phyloP scores from a whole-genome alignment of 371 early-diverging fungal species.

The Circinella minor region DNA sequence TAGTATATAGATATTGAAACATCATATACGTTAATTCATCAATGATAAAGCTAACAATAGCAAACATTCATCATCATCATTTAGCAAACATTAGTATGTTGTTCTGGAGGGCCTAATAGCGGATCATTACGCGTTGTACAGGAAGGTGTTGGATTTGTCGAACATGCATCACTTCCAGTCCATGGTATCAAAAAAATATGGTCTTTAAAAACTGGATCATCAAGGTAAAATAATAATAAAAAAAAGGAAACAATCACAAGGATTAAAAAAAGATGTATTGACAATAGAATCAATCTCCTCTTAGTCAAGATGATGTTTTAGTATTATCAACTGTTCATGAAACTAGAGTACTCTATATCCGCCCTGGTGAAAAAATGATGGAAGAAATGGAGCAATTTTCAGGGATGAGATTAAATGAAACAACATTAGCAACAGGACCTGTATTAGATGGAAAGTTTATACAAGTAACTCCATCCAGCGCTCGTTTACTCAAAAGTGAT shows the following conservation, averaged over 20 bases:
- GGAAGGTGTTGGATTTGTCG: constrained; percentile 88
- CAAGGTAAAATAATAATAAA: constrained; percentile 6
- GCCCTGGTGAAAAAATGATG: constrained; percentile 31
- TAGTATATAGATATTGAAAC: too few relatives aligned
- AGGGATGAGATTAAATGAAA: constrained; percentile 26
- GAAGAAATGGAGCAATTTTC: constrained; percentile 26
- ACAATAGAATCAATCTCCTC: too few relatives aligned
- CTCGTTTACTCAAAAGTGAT: constrained; percentile 49
- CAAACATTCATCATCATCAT: background rate
- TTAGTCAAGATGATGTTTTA: constrained; percentile 37
- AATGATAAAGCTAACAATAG: background rate
- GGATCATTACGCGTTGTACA: constrained; percentile 83
- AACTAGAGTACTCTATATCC: constrained; percentile 24
- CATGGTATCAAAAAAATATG: constrained; percentile 72
- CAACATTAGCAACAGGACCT: constrained; percentile 32
- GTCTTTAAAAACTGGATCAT: constrained; percentile 49
- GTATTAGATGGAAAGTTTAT: constrained; percentile 24
- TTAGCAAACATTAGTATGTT: constrained; percentile 84
- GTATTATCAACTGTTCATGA: constrained; percentile 56
- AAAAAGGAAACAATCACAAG: too few relatives aligned
- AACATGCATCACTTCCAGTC: constrained; percentile 60
- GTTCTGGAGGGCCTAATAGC: constrained; percentile 78
- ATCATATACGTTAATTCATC: too few relatives aligned
- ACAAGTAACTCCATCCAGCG: constrained; percentile 62
- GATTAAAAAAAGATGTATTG: too few relatives aligned